Conservation (phyloP, 306 rosid species). For the Citrullus mucosospermus region DNA sequence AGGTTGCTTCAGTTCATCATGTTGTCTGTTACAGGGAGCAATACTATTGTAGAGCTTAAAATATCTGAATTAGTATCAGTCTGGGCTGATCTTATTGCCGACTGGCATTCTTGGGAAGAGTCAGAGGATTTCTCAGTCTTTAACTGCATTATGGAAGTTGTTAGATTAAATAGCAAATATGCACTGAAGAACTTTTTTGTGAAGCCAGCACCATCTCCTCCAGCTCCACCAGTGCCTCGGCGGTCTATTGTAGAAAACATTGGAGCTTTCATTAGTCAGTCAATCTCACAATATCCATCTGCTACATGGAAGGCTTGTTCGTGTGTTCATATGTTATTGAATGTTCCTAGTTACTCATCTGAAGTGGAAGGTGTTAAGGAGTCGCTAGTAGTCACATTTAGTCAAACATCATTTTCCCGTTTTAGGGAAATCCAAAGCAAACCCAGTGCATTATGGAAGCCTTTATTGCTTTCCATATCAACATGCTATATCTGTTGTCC, state of each 20-base stretch:
- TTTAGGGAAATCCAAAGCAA: constrained; percentile 38
- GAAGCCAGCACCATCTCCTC: constrained; percentile 53
- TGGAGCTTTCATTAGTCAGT: constrained; percentile 47
- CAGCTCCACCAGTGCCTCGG: constrained; percentile 73
- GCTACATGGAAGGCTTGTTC: constrained; percentile 80
- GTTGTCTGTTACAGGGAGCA: constrained; percentile 40
- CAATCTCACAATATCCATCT: constrained; percentile 69
- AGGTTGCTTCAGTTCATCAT: constrained; percentile 47
- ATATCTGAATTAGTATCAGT: constrained; percentile 52
- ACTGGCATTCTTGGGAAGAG: constrained; percentile 92
- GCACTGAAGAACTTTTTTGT: constrained; percentile 41
- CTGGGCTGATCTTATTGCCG: constrained; percentile 72
- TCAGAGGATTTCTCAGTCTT: constrained; percentile 70
- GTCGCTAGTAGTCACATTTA: constrained; percentile 44
- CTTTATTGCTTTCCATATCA: constrained; percentile 62
- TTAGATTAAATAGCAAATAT: constrained; percentile 36
- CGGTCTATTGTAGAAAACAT: constrained; percentile 62
- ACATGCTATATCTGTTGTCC: constrained; percentile 84
- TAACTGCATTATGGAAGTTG: constrained; percentile 61
- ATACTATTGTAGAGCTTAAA: constrained; percentile 52
- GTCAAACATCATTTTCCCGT: constrained; percentile 43
- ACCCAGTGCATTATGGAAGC: constrained; percentile 63
- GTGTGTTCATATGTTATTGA: constrained; percentile 57
- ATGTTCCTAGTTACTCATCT: constrained; percentile 47
- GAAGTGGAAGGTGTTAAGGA: constrained; percentile 55